A percentile compares a stretch with the other conserved stretches of the same genome.
Conservation (phyloP, 2,329 filamentous ascomycete species). For the Pyrenophora graminea region DNA sequence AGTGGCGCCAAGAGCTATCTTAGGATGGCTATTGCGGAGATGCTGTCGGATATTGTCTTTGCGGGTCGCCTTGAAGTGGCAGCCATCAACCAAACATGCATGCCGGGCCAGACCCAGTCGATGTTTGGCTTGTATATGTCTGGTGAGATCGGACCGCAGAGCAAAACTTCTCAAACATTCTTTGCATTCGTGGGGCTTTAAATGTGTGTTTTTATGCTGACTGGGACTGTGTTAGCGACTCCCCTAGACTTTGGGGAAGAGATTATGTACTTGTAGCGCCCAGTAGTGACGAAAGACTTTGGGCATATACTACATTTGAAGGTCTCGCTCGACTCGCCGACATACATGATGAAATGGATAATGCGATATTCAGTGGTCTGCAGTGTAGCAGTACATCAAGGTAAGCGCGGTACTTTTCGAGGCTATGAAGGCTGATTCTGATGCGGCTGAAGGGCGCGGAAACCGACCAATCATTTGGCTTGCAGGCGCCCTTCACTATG, state of each 20-base stretch:
- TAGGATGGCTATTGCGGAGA: background rate
- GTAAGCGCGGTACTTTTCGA: no score
- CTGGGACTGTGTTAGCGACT: background rate
- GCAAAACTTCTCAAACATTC: background rate
- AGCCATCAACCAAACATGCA: background rate
- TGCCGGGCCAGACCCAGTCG: background rate
- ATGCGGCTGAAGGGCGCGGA: background rate
- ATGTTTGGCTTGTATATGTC: background rate
- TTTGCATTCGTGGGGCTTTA: background rate
- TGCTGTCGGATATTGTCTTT: background rate
- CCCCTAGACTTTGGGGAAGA: no score
- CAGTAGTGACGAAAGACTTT: background rate
- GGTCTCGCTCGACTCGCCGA: background rate
- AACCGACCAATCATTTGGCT: background rate
- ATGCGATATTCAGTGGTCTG: no score
- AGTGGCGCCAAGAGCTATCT: background rate
- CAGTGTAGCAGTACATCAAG: no score
- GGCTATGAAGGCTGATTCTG: background rate
- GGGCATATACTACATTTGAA: background rate
- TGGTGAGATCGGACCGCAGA: background rate
- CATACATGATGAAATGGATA: no score
- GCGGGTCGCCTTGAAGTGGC: background rate
- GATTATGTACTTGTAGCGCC: background rate
- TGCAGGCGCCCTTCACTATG: background rate
- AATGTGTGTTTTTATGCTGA: background rate